Conservation (phyloP, 73 alveolate genomes). For the Tetrahymena borealis region DNA sequence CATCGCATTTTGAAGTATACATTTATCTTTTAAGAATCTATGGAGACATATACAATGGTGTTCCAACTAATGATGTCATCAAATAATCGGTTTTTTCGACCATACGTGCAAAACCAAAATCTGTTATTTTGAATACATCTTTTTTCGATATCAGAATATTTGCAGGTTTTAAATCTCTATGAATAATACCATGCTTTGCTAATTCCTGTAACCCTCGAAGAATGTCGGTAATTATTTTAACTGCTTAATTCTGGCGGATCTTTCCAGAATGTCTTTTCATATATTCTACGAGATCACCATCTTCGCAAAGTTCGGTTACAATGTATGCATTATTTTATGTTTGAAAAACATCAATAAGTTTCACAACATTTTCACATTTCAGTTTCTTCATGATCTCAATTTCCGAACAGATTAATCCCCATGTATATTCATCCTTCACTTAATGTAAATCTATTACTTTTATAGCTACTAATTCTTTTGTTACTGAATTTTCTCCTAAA, state of each 20-base stretch:
- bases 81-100: constrained; percentile 41
- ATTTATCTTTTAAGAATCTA: constrained; percentile 25
- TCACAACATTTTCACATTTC: constrained; percentile 44
- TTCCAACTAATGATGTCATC: constrained; percentile 45
- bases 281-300: constrained; percentile 40
- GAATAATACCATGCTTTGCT: constrained; percentile 43
- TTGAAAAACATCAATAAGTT: constrained; percentile 33
- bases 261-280: constrained; percentile 21
- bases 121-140: constrained; percentile 38
- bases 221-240: constrained; percentile 27
- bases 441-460: neutral
- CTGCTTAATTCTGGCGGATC: constrained; percentile 8
- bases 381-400: constrained; percentile 43
- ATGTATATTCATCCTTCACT: neutral
- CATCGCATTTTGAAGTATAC: constrained; percentile 41
- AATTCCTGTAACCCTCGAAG: constrained; percentile 31
- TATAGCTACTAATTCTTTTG: neutral
- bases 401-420: constrained; percentile 17
- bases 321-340: constrained; percentile 39
- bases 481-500: constrained; percentile 13
- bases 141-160: constrained; percentile 44
- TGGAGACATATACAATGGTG: constrained; percentile 49
- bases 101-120: constrained; percentile 47
- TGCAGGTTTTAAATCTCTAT: constrained; percentile 60
- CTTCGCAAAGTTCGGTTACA: constrained; percentile 45